phyloP scores from a whole-genome alignment of 768 basidiomycete genomes.

The Leccinum boreale region DNA sequence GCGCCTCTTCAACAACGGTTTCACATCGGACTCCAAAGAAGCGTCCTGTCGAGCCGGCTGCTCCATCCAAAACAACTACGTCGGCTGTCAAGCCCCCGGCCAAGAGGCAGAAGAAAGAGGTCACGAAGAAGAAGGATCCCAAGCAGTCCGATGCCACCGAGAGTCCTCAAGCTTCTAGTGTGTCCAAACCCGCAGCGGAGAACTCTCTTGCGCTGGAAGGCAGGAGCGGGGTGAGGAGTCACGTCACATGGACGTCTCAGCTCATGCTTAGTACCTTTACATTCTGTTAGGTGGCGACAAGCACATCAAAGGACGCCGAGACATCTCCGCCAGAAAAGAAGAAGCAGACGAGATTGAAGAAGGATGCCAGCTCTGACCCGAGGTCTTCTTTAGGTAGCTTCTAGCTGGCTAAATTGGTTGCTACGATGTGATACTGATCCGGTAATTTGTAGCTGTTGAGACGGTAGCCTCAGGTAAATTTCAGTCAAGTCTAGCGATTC shows the following conservation, averaged over 20 bases:
- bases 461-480: conserved; percentile 4
- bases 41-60: background rate
- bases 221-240: conserved; percentile 12
- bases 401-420: background rate
- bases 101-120: conserved; percentile 18
- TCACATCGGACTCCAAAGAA: background rate
- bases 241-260: background rate
- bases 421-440: background rate
- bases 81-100: conserved; percentile 3
- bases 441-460: conserved; percentile 1
- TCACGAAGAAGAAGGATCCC: background rate
- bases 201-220: conserved; percentile 3
- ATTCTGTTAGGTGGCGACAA: conserved; percentile 6
- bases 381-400: conserved; percentile 15
- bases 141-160: background rate
- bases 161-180: conserved; percentile 4
- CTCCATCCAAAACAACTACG: background rate
- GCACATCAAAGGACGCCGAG: background rate
- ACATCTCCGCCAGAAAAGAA: background rate
- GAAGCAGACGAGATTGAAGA: conserved; percentile 9
- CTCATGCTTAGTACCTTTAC: conserved; percentile 3
- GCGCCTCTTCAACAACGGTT: background rate
- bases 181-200: conserved; percentile 1
- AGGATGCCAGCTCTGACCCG: background rate
- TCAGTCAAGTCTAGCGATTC: background rate